These are phyloP conservation scores for Arxiozyma telluris DNA, from an alignment of 1,139 yeast genomes.

Conservation along the genomic window DNA sequence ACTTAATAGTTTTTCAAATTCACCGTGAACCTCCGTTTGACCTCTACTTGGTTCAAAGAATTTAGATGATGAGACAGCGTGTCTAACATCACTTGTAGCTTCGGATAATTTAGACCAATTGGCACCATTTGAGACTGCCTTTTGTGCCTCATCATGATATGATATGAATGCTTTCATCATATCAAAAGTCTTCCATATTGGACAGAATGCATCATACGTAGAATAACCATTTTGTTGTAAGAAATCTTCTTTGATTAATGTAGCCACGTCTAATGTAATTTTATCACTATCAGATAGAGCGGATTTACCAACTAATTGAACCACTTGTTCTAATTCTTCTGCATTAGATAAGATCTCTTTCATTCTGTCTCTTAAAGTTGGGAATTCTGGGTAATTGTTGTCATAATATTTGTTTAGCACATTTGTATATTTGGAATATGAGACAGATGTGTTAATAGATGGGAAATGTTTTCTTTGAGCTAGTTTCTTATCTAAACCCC, in stretches of 20 bases:
- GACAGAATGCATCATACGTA: conserved; percentile 96
- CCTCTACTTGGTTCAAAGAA: conserved; percentile 95
- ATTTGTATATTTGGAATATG: conserved; percentile 91
- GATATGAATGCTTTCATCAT: conserved; percentile 94
- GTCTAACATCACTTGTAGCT: conserved; percentile 81
- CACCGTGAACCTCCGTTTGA: conserved; percentile 64
- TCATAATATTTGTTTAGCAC: conserved; percentile 83
- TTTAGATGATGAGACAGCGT: conserved; percentile 87
- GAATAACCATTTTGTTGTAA: conserved; percentile 99
- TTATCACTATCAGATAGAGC: conserved; percentile 95
- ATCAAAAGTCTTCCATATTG: conserved; percentile 96
- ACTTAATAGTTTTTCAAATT: conserved; percentile 66
- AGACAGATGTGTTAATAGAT: conserved; percentile 88
- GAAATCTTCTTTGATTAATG: conserved; percentile 91
- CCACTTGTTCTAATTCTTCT: conserved; percentile 97
- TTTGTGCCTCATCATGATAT: conserved; percentile 95
- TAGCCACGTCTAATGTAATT: conserved; percentile 89
- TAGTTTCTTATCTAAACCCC: conserved; percentile 98
- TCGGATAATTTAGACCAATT: conserved; percentile 89
- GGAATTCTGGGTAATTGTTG: conserved; percentile 81
- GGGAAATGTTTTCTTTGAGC: conserved; percentile 99
- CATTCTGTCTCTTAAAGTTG: conserved; percentile 78
- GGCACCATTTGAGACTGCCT: conserved; percentile 90
- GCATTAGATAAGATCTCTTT: conserved; percentile 93
- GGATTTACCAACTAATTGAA: conserved; percentile 96